Percentiles rank a stretch among this genome's conserved stretches.
Evolutionary conservation across 139 green algal species (phyloP).

Genomic region (Bryopsis sp.): DNA sequence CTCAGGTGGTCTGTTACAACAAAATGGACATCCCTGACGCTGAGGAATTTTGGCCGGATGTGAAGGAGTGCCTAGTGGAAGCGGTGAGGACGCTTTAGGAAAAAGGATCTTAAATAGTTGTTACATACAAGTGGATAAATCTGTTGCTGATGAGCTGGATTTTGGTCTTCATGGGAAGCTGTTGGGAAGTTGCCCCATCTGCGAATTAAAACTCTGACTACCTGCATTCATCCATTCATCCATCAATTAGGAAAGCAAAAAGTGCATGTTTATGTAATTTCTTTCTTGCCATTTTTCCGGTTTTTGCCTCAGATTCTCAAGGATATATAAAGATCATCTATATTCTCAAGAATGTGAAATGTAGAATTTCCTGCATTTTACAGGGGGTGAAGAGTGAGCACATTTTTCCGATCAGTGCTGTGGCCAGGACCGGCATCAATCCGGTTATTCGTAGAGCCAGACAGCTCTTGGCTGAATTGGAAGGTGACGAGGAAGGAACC

Average conservation of each 20-base stretch:
- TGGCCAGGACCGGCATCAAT: neutral
- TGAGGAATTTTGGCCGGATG: conserved; percentile 61
- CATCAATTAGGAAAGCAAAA: neutral
- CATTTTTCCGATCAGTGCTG: conserved; percentile 12
- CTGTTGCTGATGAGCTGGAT: neutral
- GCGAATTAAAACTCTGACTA: neutral
- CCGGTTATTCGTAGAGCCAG: conserved; percentile 3
- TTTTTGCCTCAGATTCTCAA: neutral
- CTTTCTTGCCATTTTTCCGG: neutral
- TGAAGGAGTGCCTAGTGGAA: conserved; percentile 47
- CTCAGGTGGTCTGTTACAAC: conserved; percentile 70
- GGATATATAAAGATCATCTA: neutral
- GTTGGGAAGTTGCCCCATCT: neutral
- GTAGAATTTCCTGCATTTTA: neutral
- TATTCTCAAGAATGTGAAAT: conserved; percentile 5
- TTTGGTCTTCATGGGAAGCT: neutral
- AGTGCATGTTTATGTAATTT: neutral
- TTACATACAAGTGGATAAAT: neutral
- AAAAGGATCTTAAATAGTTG: neutral
- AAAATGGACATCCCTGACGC: conserved; percentile 91
- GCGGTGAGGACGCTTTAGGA: neutral
- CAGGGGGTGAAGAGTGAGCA: neutral
- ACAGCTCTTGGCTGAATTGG: neutral
- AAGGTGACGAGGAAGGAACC: neutral
- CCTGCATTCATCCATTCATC: neutral